A percentile compares a stretch with the other conserved stretches of the same genome.
Conservation (phyloP, 1,284 basidiomycete species). For the Agaricales sp. region DNA sequence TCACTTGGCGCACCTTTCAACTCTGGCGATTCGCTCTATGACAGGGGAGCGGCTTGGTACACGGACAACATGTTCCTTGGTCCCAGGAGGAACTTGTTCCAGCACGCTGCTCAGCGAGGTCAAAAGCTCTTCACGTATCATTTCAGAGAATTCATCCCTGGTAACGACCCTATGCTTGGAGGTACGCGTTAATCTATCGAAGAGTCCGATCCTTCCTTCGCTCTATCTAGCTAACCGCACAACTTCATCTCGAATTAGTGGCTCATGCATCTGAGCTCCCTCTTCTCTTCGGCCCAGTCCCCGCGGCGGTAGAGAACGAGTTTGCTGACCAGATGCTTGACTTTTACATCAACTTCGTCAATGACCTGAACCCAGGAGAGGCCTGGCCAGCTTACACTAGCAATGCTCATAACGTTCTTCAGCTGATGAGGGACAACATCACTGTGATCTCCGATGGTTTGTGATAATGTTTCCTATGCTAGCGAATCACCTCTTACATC, state of each 20-base stretch:
- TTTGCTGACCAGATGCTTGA: slow-evolving; percentile 38
- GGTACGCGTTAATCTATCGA: slow-evolving; percentile 21
- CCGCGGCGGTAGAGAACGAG: slow-evolving; percentile 27
- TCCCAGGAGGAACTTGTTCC: slow-evolving; percentile 36
- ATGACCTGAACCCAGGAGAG: slow-evolving; percentile 38
- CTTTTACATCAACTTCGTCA: slow-evolving; percentile 44
- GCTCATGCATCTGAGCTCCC: slow-evolving; percentile 39
- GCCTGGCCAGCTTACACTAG: slow-evolving; percentile 32
- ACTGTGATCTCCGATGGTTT: slow-evolving; percentile 39
- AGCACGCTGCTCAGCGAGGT: slow-evolving; percentile 28
- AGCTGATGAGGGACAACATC: slow-evolving; percentile 37
- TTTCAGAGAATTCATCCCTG: slow-evolving; percentile 44
- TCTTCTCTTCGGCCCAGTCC: slow-evolving; percentile 36
- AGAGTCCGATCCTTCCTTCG: too few relatives aligned
- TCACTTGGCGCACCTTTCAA: slow-evolving; percentile 37
- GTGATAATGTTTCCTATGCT: slow-evolving; percentile 9
- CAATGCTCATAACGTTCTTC: slow-evolving; percentile 27
- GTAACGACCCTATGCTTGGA: slow-evolving; percentile 30
- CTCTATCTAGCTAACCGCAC: too few relatives aligned
- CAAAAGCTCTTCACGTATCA: slow-evolving; percentile 44
- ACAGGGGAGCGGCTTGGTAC: slow-evolving; percentile 44
- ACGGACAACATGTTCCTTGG: slow-evolving; percentile 45
- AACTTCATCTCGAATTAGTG: too few relatives aligned
- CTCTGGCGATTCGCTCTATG: slow-evolving; percentile 49
- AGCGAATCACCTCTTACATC: slow-evolving; percentile 3